Evolutionary conservation across 1,139 yeast species (phyloP).

Genomic region (Blastobotrys apis): DNA sequence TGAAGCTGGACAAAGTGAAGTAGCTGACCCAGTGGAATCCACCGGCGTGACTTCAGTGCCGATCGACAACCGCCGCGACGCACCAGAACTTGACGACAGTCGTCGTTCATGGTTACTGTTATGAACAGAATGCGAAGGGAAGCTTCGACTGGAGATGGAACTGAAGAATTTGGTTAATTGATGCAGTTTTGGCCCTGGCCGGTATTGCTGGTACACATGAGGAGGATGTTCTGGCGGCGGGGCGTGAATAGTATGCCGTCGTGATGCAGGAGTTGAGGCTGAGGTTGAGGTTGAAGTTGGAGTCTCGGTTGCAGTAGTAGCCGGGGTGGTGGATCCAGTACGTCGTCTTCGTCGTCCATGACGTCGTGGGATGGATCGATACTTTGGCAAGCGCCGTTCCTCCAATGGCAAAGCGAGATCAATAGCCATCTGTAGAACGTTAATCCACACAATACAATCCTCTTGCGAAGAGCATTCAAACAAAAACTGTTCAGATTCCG

Average conservation of each 20-base stretch:
- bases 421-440: slow-evolving; percentile 38
- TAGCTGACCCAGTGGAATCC: too few species aligned
- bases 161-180: background rate
- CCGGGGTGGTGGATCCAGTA: background rate
- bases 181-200: background rate
- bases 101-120: background rate
- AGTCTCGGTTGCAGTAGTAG: background rate
- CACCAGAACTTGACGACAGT: background rate
- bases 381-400: slow-evolving; percentile 36
- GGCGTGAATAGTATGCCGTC: too few species aligned
- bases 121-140: background rate
- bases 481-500: slow-evolving; percentile 65
- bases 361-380: slow-evolving; percentile 34
- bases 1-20: slow-evolving; percentile 13
- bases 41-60: slow-evolving; percentile 2
- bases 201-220: background rate
- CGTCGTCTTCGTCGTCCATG: slow-evolving; percentile 19
- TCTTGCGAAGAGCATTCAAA: slow-evolving; percentile 48
- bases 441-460: slow-evolving; percentile 63
- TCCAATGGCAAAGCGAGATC: slow-evolving; percentile 41
- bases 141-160: background rate
- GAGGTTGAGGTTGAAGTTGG: background rate
- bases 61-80: background rate
- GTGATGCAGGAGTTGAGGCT: background rate
- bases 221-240: too few species aligned